Percentiles rank a stretch among this genome's conserved stretches.
Conservation (phyloP, 345 rosid genomes). For the Pseudoturritis turrita region DNA sequence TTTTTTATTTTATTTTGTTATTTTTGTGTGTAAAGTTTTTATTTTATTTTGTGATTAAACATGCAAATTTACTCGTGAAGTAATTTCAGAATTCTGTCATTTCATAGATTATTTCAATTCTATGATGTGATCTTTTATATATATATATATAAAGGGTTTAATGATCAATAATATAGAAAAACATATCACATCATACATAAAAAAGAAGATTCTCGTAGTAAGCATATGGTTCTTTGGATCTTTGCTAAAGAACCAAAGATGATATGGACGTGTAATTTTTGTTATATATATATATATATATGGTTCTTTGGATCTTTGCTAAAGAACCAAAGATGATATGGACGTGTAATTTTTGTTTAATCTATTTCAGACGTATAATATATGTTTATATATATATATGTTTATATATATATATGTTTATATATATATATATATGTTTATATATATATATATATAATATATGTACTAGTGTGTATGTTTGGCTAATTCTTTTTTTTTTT, state of each 20-base stretch:
- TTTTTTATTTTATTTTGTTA: not conserved
- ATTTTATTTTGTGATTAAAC: no score
- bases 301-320: conserved; percentile 28
- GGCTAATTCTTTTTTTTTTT: not conserved
- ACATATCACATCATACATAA: conserved; percentile 16
- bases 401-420: not conserved
- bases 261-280: conserved; percentile 9
- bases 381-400: not conserved
- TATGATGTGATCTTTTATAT: no score
- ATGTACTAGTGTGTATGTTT: not conserved
- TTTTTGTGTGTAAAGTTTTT: no score
- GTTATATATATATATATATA: no score
- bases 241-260: conserved; percentile 19
- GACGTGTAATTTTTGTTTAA: no score
- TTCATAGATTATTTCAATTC: not conserved
- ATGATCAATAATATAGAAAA: conserved; percentile 2
- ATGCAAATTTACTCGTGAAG: not conserved
- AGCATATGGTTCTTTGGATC: conserved; percentile 25
- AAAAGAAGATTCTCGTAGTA: conserved; percentile 18
- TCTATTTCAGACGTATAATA: not conserved
- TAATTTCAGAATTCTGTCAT: not conserved
- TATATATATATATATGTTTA: not conserved
- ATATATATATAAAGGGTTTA: not conserved
- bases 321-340: conserved; percentile 14
- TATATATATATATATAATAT: no score